Evolutionary conservation across 768 basidiomycete genomes (phyloP).

Genomic region (Tylopilus balloui): DNA sequence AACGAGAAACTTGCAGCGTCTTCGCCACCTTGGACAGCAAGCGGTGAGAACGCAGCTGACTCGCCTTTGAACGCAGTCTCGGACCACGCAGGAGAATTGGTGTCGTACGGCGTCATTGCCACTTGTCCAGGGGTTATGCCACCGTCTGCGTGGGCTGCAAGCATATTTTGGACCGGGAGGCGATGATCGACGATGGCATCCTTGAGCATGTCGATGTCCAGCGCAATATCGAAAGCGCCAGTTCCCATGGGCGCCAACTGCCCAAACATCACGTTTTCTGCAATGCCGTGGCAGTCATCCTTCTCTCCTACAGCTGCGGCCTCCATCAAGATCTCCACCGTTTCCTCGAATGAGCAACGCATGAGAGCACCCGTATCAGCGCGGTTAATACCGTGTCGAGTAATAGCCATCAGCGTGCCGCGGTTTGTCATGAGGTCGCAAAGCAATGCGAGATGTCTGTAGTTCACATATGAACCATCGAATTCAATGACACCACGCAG

Average conservation of each 20-base stretch:
- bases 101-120: slow-evolving; percentile 96
- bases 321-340: slow-evolving; percentile 98
- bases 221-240: slow-evolving; percentile 89
- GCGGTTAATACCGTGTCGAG: slow-evolving; percentile 98
- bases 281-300: slow-evolving; percentile 96
- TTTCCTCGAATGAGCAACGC: slow-evolving; percentile 99
- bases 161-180: slow-evolving; percentile 76
- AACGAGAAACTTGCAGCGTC: slow-evolving; percentile 73
- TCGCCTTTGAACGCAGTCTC: slow-evolving; percentile 77
- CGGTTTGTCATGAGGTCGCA: slow-evolving; percentile 99
- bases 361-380: slow-evolving; percentile 98
- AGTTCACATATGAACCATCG: slow-evolving; percentile 99
- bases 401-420: slow-evolving; percentile 94
- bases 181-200: slow-evolving; percentile 97
- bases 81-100: slow-evolving; percentile 81
- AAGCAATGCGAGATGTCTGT: slow-evolving; percentile 92
- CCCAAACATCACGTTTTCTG: slow-evolving; percentile 99
- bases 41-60: slow-evolving; percentile 90
- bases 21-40: slow-evolving; percentile 82
- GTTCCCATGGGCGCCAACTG: slow-evolving; percentile 99
- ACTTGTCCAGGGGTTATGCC: slow-evolving; percentile 90
- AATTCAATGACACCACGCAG: slow-evolving; percentile 95
- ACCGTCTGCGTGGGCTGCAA: slow-evolving; percentile 74
- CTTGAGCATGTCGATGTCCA: slow-evolving; percentile 98
- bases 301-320: slow-evolving; percentile 97